Evolutionary conservation across 176 grass and related monocot genomes (phyloP).

Genomic region (Eragrostis nindensis): DNA sequence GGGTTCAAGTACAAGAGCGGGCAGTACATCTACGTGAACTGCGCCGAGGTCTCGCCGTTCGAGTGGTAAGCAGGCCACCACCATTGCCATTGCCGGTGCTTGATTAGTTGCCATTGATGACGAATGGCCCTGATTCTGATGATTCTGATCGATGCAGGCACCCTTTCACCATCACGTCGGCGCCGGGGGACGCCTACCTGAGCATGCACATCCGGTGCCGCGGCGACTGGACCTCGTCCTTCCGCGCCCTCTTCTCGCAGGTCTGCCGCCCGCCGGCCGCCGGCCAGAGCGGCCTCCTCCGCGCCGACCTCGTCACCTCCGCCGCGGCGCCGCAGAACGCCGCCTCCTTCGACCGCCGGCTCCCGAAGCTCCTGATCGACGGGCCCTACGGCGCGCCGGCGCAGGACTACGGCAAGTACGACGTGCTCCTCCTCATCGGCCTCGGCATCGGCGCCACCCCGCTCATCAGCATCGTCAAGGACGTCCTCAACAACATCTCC

Average conservation of each 20-base stretch:
- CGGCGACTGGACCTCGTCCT: conserved; percentile 84
- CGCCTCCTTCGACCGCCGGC: no score
- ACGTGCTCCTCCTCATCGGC: conserved; percentile 94
- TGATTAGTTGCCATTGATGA: neutral
- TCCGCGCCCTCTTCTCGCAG: conserved; percentile 74
- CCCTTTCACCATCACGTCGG: conserved; percentile 97
- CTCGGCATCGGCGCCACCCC: conserved; percentile 97
- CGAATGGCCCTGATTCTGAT: no score
- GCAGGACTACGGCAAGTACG: conserved; percentile 94
- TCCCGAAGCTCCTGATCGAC: conserved; percentile 83
- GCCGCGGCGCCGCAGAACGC: neutral
- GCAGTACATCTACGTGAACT: conserved; percentile 95
- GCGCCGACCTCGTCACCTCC: conserved; percentile 59
- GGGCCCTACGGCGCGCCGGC: conserved; percentile 93
- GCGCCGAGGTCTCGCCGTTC: conserved; percentile 89
- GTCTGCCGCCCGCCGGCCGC: conserved; percentile 60
- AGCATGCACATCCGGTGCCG: conserved; percentile 93
- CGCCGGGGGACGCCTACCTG: conserved; percentile 80
- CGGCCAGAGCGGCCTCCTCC: conserved; percentile 71
- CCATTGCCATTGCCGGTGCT: neutral
- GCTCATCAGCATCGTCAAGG: conserved; percentile 94
- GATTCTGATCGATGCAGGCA: conserved; percentile 53
- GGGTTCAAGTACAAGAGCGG: conserved; percentile 86
- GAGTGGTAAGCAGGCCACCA: conserved; percentile 62
- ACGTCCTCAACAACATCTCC: conserved; percentile 80